A percentile compares a stretch with the other conserved stretches of the same genome.
Evolutionary conservation across 805 yeast species (phyloP).

Genomic region (Metschnikowia aberdeeniae): DNA sequence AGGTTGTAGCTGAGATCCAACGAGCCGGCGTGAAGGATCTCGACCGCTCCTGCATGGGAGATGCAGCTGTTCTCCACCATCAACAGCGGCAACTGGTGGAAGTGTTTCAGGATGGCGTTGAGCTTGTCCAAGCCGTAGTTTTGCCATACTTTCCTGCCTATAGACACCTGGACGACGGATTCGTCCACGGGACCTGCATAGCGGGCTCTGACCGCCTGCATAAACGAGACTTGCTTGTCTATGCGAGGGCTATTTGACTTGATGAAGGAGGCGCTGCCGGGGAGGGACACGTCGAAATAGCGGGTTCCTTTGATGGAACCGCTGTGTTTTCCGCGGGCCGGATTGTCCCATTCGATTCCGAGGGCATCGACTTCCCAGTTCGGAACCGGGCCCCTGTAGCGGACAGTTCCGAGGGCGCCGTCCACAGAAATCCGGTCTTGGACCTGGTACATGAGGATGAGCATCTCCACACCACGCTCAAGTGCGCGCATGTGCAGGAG

Average conservation of each 20-base stretch:
- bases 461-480: background rate
- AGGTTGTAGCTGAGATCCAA: slow-evolving; percentile 16
- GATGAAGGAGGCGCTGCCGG: slow-evolving; percentile 59
- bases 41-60: slow-evolving; percentile 1
- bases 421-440: slow-evolving; percentile 22
- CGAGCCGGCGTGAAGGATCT: background rate
- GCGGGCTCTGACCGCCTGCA: slow-evolving; percentile 46
- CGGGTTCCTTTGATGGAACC: slow-evolving; percentile 53
- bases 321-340: slow-evolving; percentile 63
- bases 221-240: slow-evolving; percentile 27
- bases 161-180: slow-evolving; percentile 21
- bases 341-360: slow-evolving; percentile 88
- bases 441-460: background rate
- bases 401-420: slow-evolving; percentile 59
- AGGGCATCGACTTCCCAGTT: slow-evolving; percentile 56
- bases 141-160: slow-evolving; percentile 59
- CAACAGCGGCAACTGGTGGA: slow-evolving; percentile 41
- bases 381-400: slow-evolving; percentile 56
- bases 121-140: slow-evolving; percentile 63
- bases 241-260: slow-evolving; percentile 42
- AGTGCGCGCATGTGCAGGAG: background rate
- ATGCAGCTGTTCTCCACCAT: slow-evolving; percentile 48
- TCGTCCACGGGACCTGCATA: slow-evolving; percentile 37
- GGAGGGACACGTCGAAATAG: slow-evolving; percentile 48
- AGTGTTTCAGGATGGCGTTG: slow-evolving; percentile 44